A percentile compares a stretch with the other conserved stretches of the same genome.
These are phyloP conservation scores for Scytalidium sp. DNA, from an alignment of 2,329 filamentous ascomycete genomes.

Conservation along the genomic window DNA sequence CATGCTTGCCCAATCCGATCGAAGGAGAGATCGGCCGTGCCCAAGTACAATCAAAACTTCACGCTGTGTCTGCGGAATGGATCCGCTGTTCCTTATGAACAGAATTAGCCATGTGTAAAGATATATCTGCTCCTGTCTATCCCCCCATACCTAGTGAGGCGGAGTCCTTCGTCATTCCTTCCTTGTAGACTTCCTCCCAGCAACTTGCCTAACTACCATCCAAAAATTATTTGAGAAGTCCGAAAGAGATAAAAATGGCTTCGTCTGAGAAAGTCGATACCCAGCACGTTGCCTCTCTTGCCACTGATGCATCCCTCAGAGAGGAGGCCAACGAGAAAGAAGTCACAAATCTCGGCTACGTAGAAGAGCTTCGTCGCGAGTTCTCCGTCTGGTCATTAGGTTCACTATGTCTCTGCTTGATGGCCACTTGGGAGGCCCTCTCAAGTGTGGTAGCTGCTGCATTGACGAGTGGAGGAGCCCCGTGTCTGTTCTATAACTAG, in stretches of 20 bases:
- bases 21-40: background rate
- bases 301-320: background rate
- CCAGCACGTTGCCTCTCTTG: background rate
- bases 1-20: background rate
- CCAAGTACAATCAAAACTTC: background rate
- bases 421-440: slow-evolving; percentile 50
- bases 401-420: slow-evolving; percentile 42
- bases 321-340: background rate
- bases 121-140: background rate
- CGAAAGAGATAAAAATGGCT: background rate
- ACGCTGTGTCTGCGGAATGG: background rate
- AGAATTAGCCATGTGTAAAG: background rate
- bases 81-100: background rate
- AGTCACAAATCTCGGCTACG: background rate
- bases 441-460: slow-evolving; percentile 42
- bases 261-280: background rate
- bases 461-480: slow-evolving; percentile 41
- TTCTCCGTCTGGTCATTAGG: slow-evolving; percentile 43
- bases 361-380: slow-evolving; percentile 22
- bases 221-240: background rate
- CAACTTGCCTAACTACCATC: background rate
- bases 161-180: background rate
- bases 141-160: background rate
- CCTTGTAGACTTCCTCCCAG: background rate
- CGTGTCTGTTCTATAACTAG: slow-evolving; percentile 44